Percentiles rank a stretch among this genome's conserved stretches.
These are phyloP conservation scores for Oryza officinalis DNA, from an alignment of 176 grass and related monocot genomes.

Conservation along the genomic window DNA sequence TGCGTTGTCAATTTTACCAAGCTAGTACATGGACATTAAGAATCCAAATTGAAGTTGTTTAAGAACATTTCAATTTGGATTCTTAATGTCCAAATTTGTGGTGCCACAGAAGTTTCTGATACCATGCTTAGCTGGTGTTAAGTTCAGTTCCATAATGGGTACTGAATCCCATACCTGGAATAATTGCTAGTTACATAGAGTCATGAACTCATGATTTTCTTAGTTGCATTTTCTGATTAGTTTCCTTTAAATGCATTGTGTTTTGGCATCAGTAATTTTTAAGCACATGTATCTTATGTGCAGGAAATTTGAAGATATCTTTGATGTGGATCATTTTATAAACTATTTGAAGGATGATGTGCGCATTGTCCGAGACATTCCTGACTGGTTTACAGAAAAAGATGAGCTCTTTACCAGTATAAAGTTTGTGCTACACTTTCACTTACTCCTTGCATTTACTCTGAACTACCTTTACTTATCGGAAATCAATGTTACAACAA, in stretches of 20 bases:
- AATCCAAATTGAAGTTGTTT: neutral
- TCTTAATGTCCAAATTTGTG: too few relatives aligned
- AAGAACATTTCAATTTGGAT: neutral
- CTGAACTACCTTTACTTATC: neutral
- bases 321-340: constrained; percentile 84
- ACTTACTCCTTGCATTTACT: constrained; percentile 17
- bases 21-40: neutral
- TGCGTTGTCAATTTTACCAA: constrained; percentile 6
- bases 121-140: neutral
- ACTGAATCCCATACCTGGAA: neutral
- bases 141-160: neutral
- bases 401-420: constrained; percentile 86
- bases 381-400: constrained; percentile 83
- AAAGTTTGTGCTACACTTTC: constrained; percentile 38
- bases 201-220: neutral
- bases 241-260: neutral
- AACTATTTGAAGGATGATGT: constrained; percentile 89
- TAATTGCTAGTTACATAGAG: neutral
- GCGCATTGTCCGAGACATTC: constrained; percentile 68
- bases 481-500: constrained; percentile 1
- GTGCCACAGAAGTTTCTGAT: neutral
- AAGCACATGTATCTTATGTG: constrained; percentile 22
- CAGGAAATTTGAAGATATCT: constrained; percentile 83
- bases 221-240: constrained; percentile 4
- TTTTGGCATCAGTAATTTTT: neutral